Evolutionary conservation across 257 asterid species (phyloP).

Genomic region (Euphrasia confusa): DNA sequence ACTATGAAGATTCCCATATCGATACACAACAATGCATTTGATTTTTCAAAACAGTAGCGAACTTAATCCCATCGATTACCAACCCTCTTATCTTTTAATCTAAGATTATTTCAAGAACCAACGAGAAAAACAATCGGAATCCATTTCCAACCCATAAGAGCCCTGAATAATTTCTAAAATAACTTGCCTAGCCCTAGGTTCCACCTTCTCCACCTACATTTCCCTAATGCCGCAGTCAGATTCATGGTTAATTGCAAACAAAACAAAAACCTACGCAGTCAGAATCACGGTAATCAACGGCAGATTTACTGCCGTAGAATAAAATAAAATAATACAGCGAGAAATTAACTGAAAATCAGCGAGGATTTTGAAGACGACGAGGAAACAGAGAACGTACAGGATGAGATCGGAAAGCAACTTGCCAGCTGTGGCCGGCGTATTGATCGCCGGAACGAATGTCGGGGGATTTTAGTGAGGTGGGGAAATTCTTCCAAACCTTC

Average conservation of each 20-base stretch:
- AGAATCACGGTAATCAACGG: neutral
- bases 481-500: conserved; percentile 17
- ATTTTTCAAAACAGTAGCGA: too few relatives aligned
- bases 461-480: conserved; percentile 3
- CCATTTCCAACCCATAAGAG: neutral
- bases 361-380: neutral
- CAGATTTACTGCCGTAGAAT: conserved; percentile 17
- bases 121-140: neutral
- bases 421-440: neutral
- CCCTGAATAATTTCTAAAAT: neutral
- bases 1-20: neutral
- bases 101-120: neutral
- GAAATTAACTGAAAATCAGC: neutral
- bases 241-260: neutral
- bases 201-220: neutral
- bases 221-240: neutral
- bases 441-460: conserved; percentile 9
- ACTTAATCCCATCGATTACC: too few relatives aligned
- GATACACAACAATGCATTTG: neutral
- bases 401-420: neutral
- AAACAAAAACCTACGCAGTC: neutral
- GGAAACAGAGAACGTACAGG: conserved; percentile 6
- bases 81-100: neutral
- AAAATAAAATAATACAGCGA: neutral
- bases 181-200: neutral